phyloP scores from a whole-genome alignment of 2,329 filamentous ascomycete genomes.

The Fusarium verticillioides region DNA sequence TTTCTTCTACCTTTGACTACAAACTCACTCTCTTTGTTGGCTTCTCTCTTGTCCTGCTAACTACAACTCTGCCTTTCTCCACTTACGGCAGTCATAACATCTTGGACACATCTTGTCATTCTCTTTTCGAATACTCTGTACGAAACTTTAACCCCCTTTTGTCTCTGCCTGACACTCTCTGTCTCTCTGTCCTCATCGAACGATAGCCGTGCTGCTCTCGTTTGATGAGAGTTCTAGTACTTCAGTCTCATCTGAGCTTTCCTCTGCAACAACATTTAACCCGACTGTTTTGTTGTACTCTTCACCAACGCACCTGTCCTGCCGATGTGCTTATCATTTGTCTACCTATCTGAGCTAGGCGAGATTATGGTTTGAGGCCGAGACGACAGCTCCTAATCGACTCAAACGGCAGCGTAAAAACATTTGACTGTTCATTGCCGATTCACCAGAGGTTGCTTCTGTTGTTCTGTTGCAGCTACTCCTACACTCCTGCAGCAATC shows the following conservation, averaged over 20 bases:
- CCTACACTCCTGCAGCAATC: conserved; percentile 32
- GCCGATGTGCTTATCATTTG: not conserved
- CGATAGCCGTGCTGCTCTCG: conserved; percentile 16
- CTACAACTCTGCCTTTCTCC: not conserved
- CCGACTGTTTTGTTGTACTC: not conserved
- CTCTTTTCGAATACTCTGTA: conserved; percentile 19
- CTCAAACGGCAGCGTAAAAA: conserved; percentile 4
- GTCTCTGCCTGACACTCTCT: conserved; percentile 22
- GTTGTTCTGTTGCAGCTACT: conserved; percentile 2
- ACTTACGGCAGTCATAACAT: conserved; percentile 1
- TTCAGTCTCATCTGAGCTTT: not conserved
- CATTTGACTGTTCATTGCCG: conserved; percentile 10
- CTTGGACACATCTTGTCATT: conserved; percentile 17
- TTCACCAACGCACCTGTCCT: not conserved
- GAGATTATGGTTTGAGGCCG: conserved; percentile 3
- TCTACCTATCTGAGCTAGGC: conserved; percentile 11
- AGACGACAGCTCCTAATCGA: conserved; percentile 3
- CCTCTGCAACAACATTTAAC: not conserved
- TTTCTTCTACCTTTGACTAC: conserved; percentile 10
- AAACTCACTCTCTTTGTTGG: conserved; percentile 10
- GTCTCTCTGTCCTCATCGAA: conserved; percentile 27
- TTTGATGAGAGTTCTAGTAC: conserved; percentile 19
- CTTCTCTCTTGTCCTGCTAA: not conserved
- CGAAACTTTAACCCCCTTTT: conserved; percentile 30
- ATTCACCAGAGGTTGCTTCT: not conserved